Conservation (phyloP, 495 filamentous ascomycete species). For the Trichocladium uniseriatum region DNA sequence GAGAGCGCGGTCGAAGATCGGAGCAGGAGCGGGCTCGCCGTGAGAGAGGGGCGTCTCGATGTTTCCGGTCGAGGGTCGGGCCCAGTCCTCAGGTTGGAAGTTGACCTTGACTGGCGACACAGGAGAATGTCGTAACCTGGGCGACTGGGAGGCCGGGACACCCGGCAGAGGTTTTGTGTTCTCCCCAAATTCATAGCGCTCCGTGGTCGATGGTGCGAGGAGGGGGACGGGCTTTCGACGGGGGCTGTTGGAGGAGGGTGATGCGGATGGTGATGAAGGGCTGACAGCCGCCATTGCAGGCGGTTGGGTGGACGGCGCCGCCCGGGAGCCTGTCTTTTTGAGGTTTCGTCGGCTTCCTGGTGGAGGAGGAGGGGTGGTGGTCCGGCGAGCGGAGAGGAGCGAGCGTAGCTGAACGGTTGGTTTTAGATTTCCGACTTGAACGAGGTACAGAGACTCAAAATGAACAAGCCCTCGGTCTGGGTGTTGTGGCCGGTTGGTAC, state of each 20-base stretch:
- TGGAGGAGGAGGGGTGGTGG: background rate
- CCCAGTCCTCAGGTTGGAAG: conserved; percentile 35
- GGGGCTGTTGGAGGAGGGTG: conserved; percentile 30
- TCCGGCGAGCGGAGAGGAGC: background rate
- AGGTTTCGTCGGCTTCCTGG: conserved; percentile 8
- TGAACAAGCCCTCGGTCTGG: no score
- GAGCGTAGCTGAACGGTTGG: background rate
- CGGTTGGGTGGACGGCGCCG: conserved; percentile 9
- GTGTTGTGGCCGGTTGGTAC: no score
- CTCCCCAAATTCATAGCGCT: conserved; percentile 30
- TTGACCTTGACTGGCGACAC: conserved; percentile 35
- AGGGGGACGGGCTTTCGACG: conserved; percentile 36
- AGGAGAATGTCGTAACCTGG: conserved; percentile 30
- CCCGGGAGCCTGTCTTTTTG: conserved; percentile 3
- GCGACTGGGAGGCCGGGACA: conserved; percentile 23
- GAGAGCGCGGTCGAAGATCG: conserved; percentile 22
- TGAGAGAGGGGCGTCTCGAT: conserved; percentile 27
- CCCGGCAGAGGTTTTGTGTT: conserved; percentile 27
- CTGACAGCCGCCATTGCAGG: conserved; percentile 39
- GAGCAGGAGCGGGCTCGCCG: conserved; percentile 2
- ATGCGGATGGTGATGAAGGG: conserved; percentile 22
- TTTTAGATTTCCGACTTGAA: background rate
- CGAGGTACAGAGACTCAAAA: no score
- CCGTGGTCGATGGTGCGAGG: conserved; percentile 23
- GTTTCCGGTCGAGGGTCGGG: conserved; percentile 32